Evolutionary conservation across 371 early-diverging fungal genomes (phyloP), one percentile per base, ranked within the genome.

Genomic region (Mortierella sp.): DNA sequence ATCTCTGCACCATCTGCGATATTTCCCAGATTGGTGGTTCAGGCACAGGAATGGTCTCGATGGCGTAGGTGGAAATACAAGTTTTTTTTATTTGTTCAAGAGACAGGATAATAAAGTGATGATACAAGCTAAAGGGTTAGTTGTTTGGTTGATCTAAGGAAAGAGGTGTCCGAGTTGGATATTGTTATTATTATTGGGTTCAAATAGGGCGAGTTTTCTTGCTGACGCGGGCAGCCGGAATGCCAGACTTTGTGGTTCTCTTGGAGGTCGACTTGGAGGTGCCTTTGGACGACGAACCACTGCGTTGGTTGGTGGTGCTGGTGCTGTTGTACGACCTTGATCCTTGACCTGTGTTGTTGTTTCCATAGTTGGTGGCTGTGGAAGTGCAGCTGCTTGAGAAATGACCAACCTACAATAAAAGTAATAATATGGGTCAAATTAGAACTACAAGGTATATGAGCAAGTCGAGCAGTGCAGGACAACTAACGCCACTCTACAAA

Each of bases 1-100:
- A 87, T 67, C 88, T 96, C 53, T 98, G 98, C 89, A 90, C 89
- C 26, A 89, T 97, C 44, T 99, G 99, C 87, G 92, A 95, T 4
- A 71, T 79, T 45, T 74, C 79, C 14, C 66, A 74, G 74, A 64
- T 79, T 55, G 79, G 79, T 3, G 68, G 79, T 14, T 68, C 71
- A 1, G 79, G 79, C 19, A 79, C 79, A 8, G 79, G 79, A 45
- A 79, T 79, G 79, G 64, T 70, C 1, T 64, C 64, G 19, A 45
- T 48, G 43, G 72, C 61, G 19, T 68, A 68, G 39, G 41, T 29
- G 24, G 64, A 24, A 40, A 43, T 44, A 44, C 66, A 66, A 43
- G 66, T 64, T 40, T 64, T n/a, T 58, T 58, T 26, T 58, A 7
- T 19, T 31, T 45, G 26, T 40, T 39, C 45, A 43, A 29, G 66